phyloP scores from a whole-genome alignment of 2,329 filamentous ascomycete species.

The Fusarium pininemorale region DNA sequence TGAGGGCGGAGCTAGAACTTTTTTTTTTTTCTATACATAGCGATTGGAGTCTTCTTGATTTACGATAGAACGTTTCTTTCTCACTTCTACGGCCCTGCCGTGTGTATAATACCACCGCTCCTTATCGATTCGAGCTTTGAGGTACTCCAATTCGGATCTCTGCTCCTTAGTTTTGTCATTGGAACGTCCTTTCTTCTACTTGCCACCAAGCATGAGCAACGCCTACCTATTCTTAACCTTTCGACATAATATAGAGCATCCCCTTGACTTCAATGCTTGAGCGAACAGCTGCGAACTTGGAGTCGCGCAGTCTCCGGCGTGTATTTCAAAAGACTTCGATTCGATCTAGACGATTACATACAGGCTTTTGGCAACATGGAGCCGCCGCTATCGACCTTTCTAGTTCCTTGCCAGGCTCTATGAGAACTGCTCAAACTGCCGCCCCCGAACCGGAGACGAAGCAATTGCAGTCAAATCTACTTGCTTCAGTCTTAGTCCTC shows the following conservation, averaged over 20 bases:
- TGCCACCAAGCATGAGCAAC: constrained; percentile 40
- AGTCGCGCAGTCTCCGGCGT: constrained; percentile 65
- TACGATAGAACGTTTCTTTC: not conserved
- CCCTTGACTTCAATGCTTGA: constrained; percentile 60
- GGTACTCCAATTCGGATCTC: constrained; percentile 14
- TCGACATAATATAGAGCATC: constrained; percentile 24
- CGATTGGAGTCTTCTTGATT: not conserved
- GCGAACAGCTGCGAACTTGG: constrained; percentile 64
- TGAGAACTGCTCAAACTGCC: constrained; percentile 36
- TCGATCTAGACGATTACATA: constrained; percentile 56
- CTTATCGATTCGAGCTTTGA: not conserved
- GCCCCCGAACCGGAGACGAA: constrained; percentile 36
- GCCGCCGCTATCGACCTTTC: constrained; percentile 60
- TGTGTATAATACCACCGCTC: not conserved
- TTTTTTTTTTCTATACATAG: constrained; percentile 11
- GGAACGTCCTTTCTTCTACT: not conserved
- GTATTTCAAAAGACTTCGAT: constrained; percentile 56
- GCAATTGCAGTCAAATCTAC: constrained; percentile 45
- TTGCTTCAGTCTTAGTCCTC: constrained; percentile 60
- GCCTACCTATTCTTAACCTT: constrained; percentile 1
- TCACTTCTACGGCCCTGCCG: not conserved
- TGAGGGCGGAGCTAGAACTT: not conserved
- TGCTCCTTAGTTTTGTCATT: not conserved
- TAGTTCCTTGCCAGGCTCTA: constrained; percentile 52
- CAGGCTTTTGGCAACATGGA: constrained; percentile 65